A percentile compares a stretch with the other conserved stretches of the same genome.
These are phyloP conservation scores for Colletotrichum australisinense DNA, from an alignment of 2,329 filamentous ascomycete genomes.

Conservation along the genomic window DNA sequence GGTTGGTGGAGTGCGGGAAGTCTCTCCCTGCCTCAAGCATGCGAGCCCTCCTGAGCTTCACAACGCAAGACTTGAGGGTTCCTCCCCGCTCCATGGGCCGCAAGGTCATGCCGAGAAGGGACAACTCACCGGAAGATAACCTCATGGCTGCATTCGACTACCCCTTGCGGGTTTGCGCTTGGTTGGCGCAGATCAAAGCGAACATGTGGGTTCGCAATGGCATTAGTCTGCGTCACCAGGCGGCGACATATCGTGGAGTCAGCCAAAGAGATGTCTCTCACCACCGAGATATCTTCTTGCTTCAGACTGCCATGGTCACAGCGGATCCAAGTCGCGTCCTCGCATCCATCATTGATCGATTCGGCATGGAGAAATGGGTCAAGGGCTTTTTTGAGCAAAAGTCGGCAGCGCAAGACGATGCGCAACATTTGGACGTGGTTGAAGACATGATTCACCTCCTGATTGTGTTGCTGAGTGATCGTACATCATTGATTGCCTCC, in stretches of 20 bases:
- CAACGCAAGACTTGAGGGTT: constrained; percentile 75
- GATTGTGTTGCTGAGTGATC: constrained; percentile 90
- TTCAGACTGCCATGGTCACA: constrained; percentile 90
- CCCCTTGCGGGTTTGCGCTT: constrained; percentile 91
- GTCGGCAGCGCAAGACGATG: constrained; percentile 82
- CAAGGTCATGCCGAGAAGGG: constrained; percentile 65
- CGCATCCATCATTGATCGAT: constrained; percentile 91
- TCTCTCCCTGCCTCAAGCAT: constrained; percentile 77
- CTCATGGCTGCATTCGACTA: constrained; percentile 92
- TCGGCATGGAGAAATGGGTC: constrained; percentile 89
- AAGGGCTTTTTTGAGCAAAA: constrained; percentile 82
- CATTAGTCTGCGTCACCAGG: constrained; percentile 94
- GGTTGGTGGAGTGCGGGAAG: constrained; percentile 92
- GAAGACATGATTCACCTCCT: constrained; percentile 97
- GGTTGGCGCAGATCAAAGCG: constrained; percentile 97
- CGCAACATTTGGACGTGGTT: constrained; percentile 89
- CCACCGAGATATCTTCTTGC: constrained; percentile 91
- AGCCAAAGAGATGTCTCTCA: constrained; percentile 91
- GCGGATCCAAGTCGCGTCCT: constrained; percentile 87
- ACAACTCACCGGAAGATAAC: constrained; percentile 78
- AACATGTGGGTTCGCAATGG: constrained; percentile 99
- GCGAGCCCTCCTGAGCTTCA: constrained; percentile 76
- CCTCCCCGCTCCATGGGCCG: constrained; percentile 72
- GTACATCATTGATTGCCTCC: constrained; percentile 79
- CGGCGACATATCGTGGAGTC: constrained; percentile 91